Conservation (phyloP, 371 early-diverging fungal species). For the Lichtheimia ramosa region DNA sequence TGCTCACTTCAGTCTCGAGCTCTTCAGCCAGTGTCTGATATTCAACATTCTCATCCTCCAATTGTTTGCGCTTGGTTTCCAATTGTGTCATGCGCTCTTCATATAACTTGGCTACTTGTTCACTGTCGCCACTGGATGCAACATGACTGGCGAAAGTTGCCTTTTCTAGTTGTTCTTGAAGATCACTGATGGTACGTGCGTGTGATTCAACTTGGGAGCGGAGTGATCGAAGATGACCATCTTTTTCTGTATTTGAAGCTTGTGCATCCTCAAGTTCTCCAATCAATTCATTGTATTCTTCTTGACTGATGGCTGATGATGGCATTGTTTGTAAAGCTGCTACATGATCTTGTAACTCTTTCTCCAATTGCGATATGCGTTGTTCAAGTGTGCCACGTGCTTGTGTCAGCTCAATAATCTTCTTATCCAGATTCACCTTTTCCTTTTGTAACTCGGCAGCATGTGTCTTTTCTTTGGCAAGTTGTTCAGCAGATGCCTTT, state of each 20-base stretch:
- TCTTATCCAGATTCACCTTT: not conserved
- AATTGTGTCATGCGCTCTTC: constrained; percentile 14
- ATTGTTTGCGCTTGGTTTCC: constrained; percentile 18
- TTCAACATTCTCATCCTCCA: constrained; percentile 36
- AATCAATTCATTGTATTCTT: not conserved
- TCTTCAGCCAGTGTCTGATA: constrained; percentile 28
- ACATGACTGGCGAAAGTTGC: constrained; percentile 7
- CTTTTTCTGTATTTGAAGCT: constrained; percentile 13
- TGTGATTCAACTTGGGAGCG: constrained; percentile 21
- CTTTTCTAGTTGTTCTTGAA: constrained; percentile 13
- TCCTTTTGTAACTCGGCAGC: not conserved
- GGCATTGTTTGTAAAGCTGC: not conserved
- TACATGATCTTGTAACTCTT: not conserved
- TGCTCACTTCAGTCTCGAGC: constrained; percentile 29
- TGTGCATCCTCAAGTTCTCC: constrained; percentile 5
- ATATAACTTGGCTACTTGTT: constrained; percentile 4
- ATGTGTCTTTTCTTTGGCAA: too few species aligned
- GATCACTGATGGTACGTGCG: constrained; percentile 16
- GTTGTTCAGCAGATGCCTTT: too few species aligned
- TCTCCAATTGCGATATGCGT: constrained; percentile 3
- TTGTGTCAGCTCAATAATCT: too few species aligned
- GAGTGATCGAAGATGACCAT: constrained; percentile 12
- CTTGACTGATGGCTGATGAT: not conserved
- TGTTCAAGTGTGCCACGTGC: not conserved
- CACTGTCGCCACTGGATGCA: not conserved